These are phyloP conservation scores for Cladophialophora immunda DNA, from an alignment of 2,329 filamentous ascomycete species.

Conservation along the genomic window DNA sequence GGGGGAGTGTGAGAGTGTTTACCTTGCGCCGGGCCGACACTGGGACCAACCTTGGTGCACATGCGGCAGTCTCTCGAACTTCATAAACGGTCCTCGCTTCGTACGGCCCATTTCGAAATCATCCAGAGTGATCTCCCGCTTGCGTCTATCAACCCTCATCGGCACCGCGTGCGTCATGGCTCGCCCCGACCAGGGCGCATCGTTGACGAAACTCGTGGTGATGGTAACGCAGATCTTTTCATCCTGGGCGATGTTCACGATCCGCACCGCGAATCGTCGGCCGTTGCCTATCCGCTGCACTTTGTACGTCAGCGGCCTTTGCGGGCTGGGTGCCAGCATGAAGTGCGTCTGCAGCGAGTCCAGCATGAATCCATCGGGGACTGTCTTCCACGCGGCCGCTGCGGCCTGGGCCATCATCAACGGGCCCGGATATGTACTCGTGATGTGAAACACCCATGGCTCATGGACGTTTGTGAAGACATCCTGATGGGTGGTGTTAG, in stretches of 20 bases:
- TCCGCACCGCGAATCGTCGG: conserved; percentile 35
- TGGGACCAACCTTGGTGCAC: conserved; percentile 27
- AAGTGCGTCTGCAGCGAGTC: conserved; percentile 40
- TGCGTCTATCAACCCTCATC: conserved; percentile 22
- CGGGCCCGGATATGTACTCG: conserved; percentile 36
- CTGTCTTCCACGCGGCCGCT: conserved; percentile 37
- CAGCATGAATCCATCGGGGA: conserved; percentile 33
- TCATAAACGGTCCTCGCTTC: conserved; percentile 38
- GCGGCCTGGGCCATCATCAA: conserved; percentile 39
- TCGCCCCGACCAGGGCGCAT: conserved; percentile 33
- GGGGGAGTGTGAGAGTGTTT: not conserved
- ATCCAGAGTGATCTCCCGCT: conserved; percentile 37
- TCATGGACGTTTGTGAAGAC: conserved; percentile 35
- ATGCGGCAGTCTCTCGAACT: conserved; percentile 38
- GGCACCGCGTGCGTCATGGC: conserved; percentile 35
- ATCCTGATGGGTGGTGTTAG: conserved; percentile 25
- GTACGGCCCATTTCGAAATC: conserved; percentile 33
- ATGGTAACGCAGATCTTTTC: conserved; percentile 28
- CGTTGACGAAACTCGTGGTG: conserved; percentile 36
- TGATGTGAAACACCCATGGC: conserved; percentile 39
- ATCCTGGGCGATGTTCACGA: conserved; percentile 35
- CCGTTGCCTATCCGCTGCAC: conserved; percentile 38
- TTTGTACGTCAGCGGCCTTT: conserved; percentile 31
- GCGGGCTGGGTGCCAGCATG: conserved; percentile 32
- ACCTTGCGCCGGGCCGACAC: not conserved